phyloP scores from a whole-genome alignment of 176 grass and related monocot species.

The Melocanna baccifera region DNA sequence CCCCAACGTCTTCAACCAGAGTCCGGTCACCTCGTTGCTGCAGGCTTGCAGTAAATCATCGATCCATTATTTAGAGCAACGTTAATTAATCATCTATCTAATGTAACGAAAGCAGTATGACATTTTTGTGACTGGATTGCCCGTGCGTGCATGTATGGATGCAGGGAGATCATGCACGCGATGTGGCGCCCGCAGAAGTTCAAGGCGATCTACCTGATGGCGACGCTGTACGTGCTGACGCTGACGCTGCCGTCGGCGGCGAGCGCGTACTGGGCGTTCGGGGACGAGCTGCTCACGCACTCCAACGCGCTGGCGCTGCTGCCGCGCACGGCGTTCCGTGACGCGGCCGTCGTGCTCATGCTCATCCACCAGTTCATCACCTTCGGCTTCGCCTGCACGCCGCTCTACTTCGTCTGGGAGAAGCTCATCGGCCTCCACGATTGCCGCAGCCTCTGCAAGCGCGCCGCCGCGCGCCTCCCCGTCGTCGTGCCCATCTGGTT shows the following conservation, averaged over 20 bases:
- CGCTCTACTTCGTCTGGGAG: conserved; percentile 99
- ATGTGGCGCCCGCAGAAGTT: conserved; percentile 99
- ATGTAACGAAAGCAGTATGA: background rate
- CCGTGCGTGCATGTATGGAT: background rate
- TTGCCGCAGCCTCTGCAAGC: conserved; percentile 93
- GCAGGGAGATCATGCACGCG: conserved; percentile 99
- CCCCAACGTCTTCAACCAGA: background rate
- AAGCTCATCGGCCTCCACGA: conserved; percentile 96
- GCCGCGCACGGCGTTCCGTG: conserved; percentile 63
- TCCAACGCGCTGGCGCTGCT: conserved; percentile 87
- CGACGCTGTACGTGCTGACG: conserved; percentile 84
- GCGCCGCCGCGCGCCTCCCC: conserved; percentile 80
- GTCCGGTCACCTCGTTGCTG: background rate
- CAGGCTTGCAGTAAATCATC: background rate
- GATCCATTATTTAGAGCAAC: background rate
- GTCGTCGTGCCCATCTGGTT: conserved; percentile 98
- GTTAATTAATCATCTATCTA: background rate
- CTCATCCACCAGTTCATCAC: conserved; percentile 98
- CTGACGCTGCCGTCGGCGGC: conserved; percentile 90
- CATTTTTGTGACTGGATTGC: background rate
- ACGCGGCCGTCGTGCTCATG: conserved; percentile 90
- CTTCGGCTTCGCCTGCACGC: conserved; percentile 98
- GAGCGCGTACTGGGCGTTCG: conserved; percentile 98
- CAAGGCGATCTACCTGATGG: conserved; percentile 94
- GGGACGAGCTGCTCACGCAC: conserved; percentile 80